Evolutionary conservation across 805 yeast genomes (phyloP).

Genomic region (Hanseniaspora nectarophila): DNA sequence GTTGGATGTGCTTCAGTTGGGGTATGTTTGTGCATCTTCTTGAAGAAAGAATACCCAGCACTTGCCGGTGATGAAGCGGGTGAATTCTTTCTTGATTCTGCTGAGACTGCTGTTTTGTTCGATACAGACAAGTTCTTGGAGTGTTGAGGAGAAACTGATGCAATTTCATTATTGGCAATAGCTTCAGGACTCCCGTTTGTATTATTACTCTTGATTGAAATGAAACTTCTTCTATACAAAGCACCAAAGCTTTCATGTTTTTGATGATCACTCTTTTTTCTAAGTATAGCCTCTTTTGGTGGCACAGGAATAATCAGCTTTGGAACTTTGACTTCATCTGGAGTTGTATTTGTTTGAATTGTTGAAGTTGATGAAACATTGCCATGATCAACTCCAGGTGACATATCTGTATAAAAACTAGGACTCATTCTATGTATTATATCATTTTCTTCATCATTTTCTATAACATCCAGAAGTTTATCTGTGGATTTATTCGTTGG

Average conservation of each 20-base stretch:
- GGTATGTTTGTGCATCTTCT: constrained; percentile 52
- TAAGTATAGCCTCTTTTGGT: not conserved
- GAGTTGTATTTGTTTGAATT: not conserved
- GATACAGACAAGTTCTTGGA: not conserved
- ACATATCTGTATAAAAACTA: not conserved
- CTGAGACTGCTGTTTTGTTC: constrained; percentile 6
- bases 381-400: not conserved
- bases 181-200: not conserved
- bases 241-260: constrained; percentile 27
- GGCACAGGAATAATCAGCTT: constrained; percentile 9
- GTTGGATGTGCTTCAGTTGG: constrained; percentile 1
- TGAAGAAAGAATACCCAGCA: constrained; percentile 35
- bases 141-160: not conserved
- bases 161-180: not conserved
- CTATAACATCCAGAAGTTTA: not conserved
- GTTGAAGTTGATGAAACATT: constrained; percentile 1
- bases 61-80: constrained; percentile 20
- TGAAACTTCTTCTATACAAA: constrained; percentile 28
- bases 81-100: constrained; percentile 21
- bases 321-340: not conserved
- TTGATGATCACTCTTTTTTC: not conserved
- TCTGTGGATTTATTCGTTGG: not conserved
- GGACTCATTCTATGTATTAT: not conserved
- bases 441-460: constrained; percentile 7
- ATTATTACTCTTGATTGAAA: constrained; percentile 24